Evolutionary conservation across 2,329 filamentous ascomycete genomes (phyloP), one percentile per base, ranked within the genome.

Genomic region (Leptosphaerulina australis): DNA sequence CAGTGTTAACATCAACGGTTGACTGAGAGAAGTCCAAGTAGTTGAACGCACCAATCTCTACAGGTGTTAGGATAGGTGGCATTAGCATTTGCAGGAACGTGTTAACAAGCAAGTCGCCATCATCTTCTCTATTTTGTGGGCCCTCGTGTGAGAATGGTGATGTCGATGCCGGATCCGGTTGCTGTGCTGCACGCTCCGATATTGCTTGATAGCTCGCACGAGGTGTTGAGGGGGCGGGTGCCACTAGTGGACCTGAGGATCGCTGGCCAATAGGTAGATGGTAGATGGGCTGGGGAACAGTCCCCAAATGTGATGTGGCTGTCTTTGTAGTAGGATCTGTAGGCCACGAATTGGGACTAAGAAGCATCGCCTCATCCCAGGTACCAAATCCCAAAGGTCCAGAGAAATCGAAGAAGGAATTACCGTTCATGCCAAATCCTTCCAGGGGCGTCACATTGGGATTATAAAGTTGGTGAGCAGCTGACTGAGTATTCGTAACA

Each of bases 1-100:
- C 3, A 28, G 7, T 20, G 17, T 47, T 22, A 47, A 36, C 22
- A 10, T 22, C 3, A 10, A 10, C 4, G 3, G 5, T n/a, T 8
- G 6, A 21, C 11, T 9, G 10, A 14, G 8, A 11, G 9, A 17
- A 9, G 5, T 4, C 2, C 21, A 10, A 5, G 4, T 28, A 7
- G 5, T 18, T 12, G 9, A 36, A 40, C 35, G 30, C 30, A 44
- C 79, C 76, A 5, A 78, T 79, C 56, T 83, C 81, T 0, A 82
- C 77, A 37, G 81, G 77, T 14, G 77, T 76, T 3, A 83, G 72
- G 21, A 82, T 81, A 0, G 79, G 80, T 5, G 79, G 79, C n/a
- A 77, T 77, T 12, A 78, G 74, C 2, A 79, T 76, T 30, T 72
- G 73, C 14, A 75, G 65, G 48, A 82, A 82, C 44, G 79, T 80